Conservation (phyloP, 1,284 basidiomycete species). For the Cystobasidiaceae sp. region DNA sequence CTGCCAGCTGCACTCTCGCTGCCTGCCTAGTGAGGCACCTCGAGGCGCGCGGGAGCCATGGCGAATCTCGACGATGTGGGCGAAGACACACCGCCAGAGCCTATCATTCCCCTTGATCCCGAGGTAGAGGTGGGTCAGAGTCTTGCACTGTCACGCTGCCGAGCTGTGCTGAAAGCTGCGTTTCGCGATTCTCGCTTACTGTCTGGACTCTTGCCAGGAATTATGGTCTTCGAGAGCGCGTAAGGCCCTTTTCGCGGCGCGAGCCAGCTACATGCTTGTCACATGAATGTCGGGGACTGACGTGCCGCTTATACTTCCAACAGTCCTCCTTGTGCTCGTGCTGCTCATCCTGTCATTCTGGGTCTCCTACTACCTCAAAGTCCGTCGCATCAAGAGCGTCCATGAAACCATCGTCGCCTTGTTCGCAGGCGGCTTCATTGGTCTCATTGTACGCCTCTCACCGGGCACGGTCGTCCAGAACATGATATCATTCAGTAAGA, state of each 20-base stretch:
- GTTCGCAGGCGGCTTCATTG: constrained; percentile 75
- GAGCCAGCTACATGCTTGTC: no score
- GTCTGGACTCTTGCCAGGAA: constrained; percentile 24
- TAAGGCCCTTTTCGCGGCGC: background rate
- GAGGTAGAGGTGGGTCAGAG: constrained; percentile 26
- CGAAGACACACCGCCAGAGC: constrained; percentile 21
- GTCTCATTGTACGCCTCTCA: constrained; percentile 78
- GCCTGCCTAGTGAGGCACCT: no score
- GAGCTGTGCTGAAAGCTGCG: no score
- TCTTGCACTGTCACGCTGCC: no score
- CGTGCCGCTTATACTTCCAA: background rate
- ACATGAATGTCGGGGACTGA: no score
- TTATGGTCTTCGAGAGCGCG: constrained; percentile 38
- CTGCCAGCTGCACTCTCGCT: no score
- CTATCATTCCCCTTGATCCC: constrained; percentile 37
- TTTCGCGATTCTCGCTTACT: background rate
- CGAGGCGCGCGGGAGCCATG: no score
- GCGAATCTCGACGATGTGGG: constrained; percentile 23
- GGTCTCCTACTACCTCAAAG: constrained; percentile 96
- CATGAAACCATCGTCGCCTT: constrained; percentile 82
- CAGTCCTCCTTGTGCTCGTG: constrained; percentile 65
- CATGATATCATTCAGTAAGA: constrained; percentile 61
- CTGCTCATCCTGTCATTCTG: constrained; percentile 90
- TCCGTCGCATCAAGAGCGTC: constrained; percentile 88
- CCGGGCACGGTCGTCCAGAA: constrained; percentile 91